Conservation (phyloP, 2,329 filamentous ascomycete genomes). For the Sarocladiaceae sp. region DNA sequence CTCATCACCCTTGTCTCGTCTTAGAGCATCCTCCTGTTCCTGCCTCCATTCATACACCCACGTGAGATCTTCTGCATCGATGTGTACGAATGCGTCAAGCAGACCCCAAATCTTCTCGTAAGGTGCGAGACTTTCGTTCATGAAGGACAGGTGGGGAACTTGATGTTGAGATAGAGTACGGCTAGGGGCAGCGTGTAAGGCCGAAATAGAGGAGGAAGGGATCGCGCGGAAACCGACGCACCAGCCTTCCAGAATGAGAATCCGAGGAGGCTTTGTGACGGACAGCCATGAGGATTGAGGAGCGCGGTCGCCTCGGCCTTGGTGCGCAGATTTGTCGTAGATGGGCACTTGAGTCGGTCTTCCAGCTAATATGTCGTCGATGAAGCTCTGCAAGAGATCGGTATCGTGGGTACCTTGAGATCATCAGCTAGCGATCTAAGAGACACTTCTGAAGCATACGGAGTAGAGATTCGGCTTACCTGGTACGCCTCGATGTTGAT, state of each 20-base stretch:
- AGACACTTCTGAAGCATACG: slow-evolving; percentile 9
- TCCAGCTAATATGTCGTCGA: slow-evolving; percentile 51
- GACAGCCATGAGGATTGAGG: slow-evolving; percentile 57
- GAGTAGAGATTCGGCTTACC: slow-evolving; percentile 33
- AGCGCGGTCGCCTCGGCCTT: slow-evolving; percentile 71
- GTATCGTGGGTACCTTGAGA: slow-evolving; percentile 65
- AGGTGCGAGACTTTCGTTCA: slow-evolving; percentile 42
- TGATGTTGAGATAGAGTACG: slow-evolving; percentile 44
- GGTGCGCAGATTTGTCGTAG: slow-evolving; percentile 80
- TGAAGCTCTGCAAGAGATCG: slow-evolving; percentile 56
- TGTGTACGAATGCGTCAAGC: slow-evolving; percentile 52
- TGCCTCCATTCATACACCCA: slow-evolving; percentile 84
- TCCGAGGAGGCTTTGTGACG: slow-evolving; percentile 45
- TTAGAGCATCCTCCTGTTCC: slow-evolving; percentile 72
- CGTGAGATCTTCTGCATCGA: slow-evolving; percentile 65
- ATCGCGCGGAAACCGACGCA: slow-evolving; percentile 78
- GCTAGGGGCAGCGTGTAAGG: slow-evolving; percentile 47
- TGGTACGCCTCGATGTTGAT: slow-evolving; percentile 80
- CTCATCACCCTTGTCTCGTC: slow-evolving; percentile 53
- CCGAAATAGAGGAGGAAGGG: slow-evolving; percentile 41
- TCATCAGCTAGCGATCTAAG: neutral
- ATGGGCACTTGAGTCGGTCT: slow-evolving; percentile 57
- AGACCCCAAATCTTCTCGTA: slow-evolving; percentile 47
- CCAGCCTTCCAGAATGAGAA: slow-evolving; percentile 88
- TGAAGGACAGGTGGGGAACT: slow-evolving; percentile 44